Evolutionary conservation across 768 basidiomycete species (phyloP), one percentile per base, ranked within the genome.

Genomic region (Strobilomyces confusus): DNA sequence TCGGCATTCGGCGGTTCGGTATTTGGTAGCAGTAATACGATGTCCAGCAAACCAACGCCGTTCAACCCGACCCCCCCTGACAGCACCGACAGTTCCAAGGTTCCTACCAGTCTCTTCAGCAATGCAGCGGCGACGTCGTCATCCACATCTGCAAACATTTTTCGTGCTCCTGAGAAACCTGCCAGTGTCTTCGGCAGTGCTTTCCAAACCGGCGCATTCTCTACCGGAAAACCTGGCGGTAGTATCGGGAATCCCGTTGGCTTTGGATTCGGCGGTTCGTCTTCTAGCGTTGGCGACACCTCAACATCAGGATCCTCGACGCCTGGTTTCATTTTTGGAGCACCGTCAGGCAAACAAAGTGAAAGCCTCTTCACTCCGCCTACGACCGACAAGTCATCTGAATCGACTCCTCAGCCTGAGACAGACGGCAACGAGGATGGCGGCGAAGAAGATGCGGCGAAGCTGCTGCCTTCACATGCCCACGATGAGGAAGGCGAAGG

Each of bases 401-500:
- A 58, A 48, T 71, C 70, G 22, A 68, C 67, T 7, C 66, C 61
- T 26, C 70, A 63, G 54, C 65, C 61, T 44, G 66, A 67, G 11
- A 44, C 46, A 3, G 64, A 66, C 44, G 45, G 49, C 19, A 59
- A 50, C 5, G 63, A 63, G 26, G 67, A 67, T 36, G 58, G 60
- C 49, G 67, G 69, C 9, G 69, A 70, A 13, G 72, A 71, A 2
- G 72, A 70, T 17, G 30, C 32, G 3, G 36, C 46, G 13, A 70
- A 65, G 25, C 12, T 63, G 4, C 25, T 67, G 2, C 59, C 66
- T 19, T 60, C 55, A 11, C 58, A 53, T n/a, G 68, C 71, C 50
- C 81, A 86, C 56, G 87, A 88, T 58, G 74, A 74, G 49, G 87
- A 88, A 55, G 89, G 90, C 12, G 84, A 84, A 61, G 90, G 90